These are phyloP conservation scores for Curvularia sp. DNA, from an alignment of 2,329 filamentous ascomycete species.

Conservation along the genomic window DNA sequence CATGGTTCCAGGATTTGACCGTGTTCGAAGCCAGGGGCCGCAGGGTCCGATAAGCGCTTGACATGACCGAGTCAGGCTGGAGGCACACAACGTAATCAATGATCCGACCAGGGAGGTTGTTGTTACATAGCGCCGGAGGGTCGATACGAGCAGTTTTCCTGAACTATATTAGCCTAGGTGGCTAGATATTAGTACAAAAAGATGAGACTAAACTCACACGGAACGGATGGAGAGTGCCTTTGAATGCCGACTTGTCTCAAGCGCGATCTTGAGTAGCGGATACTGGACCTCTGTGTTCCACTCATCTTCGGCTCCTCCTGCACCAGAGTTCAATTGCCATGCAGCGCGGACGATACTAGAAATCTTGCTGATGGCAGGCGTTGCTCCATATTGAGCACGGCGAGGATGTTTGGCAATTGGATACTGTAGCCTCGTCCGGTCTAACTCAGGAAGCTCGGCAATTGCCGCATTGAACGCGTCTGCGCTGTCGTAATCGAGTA, in stretches of 20 bases:
- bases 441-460: too few relatives aligned
- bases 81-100: constrained; percentile 36
- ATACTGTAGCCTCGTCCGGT: too few relatives aligned
- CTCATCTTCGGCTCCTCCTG: constrained; percentile 30
- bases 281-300: constrained; percentile 34
- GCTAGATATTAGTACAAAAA: constrained; percentile 2
- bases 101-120: constrained; percentile 27
- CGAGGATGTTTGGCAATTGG: constrained; percentile 2
- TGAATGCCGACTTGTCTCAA: constrained; percentile 23
- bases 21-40: constrained; percentile 17
- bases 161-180: constrained; percentile 2
- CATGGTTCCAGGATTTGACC: constrained; percentile 32
- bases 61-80: constrained; percentile 23
- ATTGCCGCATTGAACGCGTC: too few relatives aligned
- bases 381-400: constrained; percentile 21
- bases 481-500: too few relatives aligned
- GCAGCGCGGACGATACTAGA: constrained; percentile 25
- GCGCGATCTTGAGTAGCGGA: constrained; percentile 32
- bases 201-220: constrained; percentile 25
- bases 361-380: constrained; percentile 21
- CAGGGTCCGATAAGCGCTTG: constrained; percentile 27
- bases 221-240: constrained; percentile 23
- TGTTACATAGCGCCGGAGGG: constrained; percentile 26
- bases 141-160: constrained; percentile 34
- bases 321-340: constrained; percentile 23